A percentile compares a stretch with the other conserved stretches of the same genome.
Evolutionary conservation across 139 green algal genomes (phyloP).

Genomic region (Tetraselmis striata): DNA sequence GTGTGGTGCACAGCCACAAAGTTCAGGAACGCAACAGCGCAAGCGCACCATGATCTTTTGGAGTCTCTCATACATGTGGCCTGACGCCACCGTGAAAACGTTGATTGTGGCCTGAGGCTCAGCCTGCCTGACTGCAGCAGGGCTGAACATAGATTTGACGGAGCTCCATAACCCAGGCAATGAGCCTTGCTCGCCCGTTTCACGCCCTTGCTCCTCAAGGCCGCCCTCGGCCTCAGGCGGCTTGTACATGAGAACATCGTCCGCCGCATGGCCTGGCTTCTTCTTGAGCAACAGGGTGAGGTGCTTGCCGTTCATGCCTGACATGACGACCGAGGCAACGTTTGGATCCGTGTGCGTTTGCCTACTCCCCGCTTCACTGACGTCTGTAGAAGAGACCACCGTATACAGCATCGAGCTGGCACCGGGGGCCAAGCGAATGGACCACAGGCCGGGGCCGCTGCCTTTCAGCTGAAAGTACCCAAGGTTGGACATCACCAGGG

Average conservation of each 20-base stretch:
- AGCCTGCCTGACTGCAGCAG: background rate
- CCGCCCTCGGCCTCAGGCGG: background rate
- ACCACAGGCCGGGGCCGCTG: conserved; percentile 55
- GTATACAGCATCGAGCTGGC: conserved; percentile 28
- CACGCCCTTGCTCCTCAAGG: no score
- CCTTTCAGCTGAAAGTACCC: conserved; percentile 98
- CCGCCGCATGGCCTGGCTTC: background rate
- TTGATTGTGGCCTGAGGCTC: conserved; percentile 61
- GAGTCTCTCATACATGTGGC: conserved; percentile 98
- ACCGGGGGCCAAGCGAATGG: conserved; percentile 57
- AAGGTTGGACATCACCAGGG: conserved; percentile 94
- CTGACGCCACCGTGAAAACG: conserved; percentile 93
- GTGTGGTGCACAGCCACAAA: no score
- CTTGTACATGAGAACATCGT: conserved; percentile 57
- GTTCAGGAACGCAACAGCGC: no score
- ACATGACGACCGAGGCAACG: background rate
- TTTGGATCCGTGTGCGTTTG: background rate
- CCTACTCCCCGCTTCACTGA: background rate
- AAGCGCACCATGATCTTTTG: conserved; percentile 95
- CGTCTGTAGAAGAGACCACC: background rate
- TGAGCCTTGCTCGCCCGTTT: no score
- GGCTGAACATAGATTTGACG: background rate
- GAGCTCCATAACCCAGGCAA: no score
- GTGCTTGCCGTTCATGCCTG: background rate
- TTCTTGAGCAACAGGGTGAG: background rate